These are phyloP conservation scores for Leccinum olivaceoglutinosum DNA, from an alignment of 1,284 basidiomycete species.

Conservation along the genomic window DNA sequence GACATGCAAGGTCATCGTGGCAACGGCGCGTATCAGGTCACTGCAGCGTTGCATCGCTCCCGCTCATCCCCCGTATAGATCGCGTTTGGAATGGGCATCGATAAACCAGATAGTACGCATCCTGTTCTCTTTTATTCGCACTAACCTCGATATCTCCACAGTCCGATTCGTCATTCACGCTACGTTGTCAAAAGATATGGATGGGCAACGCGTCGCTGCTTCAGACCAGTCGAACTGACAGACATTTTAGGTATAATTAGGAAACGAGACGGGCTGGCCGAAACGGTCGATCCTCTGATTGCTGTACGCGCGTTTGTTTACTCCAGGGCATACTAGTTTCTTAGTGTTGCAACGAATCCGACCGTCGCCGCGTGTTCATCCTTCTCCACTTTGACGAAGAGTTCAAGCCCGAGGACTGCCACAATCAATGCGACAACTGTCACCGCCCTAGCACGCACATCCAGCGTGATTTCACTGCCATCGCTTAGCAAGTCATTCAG, in stretches of 20 bases:
- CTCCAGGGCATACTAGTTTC: conserved; percentile 46
- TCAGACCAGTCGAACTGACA: conserved; percentile 1
- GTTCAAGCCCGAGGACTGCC: conserved; percentile 56
- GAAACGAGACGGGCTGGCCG: conserved; percentile 84
- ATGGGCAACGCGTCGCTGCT: conserved; percentile 39
- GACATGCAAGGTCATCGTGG: conserved; percentile 80
- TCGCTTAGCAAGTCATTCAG: conserved; percentile 45
- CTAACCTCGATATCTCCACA: conserved; percentile 21
- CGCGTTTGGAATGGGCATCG: conserved; percentile 96
- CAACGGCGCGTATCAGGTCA: too few species aligned
- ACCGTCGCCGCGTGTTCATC: conserved; percentile 84
- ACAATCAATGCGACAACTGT: conserved; percentile 74
- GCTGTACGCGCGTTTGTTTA: conserved; percentile 35
- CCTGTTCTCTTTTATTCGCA: neutral
- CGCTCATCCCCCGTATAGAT: too few species aligned
- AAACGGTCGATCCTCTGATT: conserved; percentile 63
- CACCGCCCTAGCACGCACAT: conserved; percentile 36
- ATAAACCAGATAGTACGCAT: conserved; percentile 71
- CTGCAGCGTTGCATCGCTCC: too few species aligned
- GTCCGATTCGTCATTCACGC: conserved; percentile 80
- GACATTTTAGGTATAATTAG: conserved; percentile 60
- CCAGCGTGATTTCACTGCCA: conserved; percentile 47
- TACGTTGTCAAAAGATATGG: conserved; percentile 62
- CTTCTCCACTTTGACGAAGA: conserved; percentile 70
- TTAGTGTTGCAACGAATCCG: conserved; percentile 79